Evolutionary conservation across 192 early-diverging fungal genomes (phyloP).

Genomic region (Borealophlyctis nickersoniae): DNA sequence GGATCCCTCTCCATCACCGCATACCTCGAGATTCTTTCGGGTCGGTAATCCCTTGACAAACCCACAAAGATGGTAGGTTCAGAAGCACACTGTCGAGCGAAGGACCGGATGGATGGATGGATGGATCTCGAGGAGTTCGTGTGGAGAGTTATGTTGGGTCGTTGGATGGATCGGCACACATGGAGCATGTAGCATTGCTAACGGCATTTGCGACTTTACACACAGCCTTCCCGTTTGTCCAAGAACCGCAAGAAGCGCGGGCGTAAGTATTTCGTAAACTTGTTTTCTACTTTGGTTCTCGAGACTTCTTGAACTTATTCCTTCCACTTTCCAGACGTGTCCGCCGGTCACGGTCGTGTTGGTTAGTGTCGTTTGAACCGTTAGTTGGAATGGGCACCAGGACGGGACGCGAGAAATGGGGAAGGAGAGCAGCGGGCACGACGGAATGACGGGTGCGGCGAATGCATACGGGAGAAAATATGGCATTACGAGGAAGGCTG

Average conservation of each 20-base stretch:
- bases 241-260: slow-evolving; percentile 96
- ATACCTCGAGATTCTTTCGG: slow-evolving; percentile 6
- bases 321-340: slow-evolving; percentile 66
- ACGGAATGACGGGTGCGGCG: neutral
- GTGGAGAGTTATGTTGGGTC: no score
- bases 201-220: slow-evolving; percentile 1
- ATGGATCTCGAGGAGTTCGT: no score
- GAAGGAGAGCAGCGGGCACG: neutral
- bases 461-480: no score
- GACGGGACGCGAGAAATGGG: neutral
- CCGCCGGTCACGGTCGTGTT: slow-evolving; percentile 99
- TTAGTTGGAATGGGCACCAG: neutral
- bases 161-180: neutral
- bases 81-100: neutral
- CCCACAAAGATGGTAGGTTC: slow-evolving; percentile 2
- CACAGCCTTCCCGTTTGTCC: slow-evolving; percentile 72
- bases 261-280: slow-evolving; percentile 44
- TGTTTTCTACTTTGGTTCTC: neutral
- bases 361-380: slow-evolving; percentile 47
- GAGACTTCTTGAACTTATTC: neutral
- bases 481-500: no score
- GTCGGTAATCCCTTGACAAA: slow-evolving; percentile 4
- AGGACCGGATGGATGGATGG: neutral
- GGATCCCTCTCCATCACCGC: neutral
- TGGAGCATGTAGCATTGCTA: neutral